Evolutionary conservation across 257 asterid genomes (phyloP), one percentile per base, ranked within the genome.

Genomic region (Solanum stenotomum): DNA sequence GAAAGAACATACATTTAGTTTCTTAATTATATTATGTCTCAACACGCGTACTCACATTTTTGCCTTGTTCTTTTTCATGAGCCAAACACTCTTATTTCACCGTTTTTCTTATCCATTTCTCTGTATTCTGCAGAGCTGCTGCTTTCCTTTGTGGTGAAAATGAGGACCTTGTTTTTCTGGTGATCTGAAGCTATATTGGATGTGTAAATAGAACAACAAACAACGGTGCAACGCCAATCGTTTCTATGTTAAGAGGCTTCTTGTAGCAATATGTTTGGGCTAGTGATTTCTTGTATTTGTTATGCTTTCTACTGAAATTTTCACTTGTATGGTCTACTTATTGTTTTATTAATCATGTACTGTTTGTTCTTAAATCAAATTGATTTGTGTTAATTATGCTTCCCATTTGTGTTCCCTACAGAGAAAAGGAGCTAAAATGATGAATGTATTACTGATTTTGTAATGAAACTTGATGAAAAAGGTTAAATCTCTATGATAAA

Each of bases 101-200:
- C 3, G 6, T 27, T 59, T 11, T 16, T 35, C 71, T 15, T 2
- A 34, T 42, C 37, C n/a, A 18, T 4, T 82, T 38, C 16, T 27
- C 22, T 82, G 71, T 82, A 82, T 82, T 82, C 44, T 81, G 63
- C 86, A 89, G 91, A 56, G 46, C 20, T 82, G 91, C 67, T 89
- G 91, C 91, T 89, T 59, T 63, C 91, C 89, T 15, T 86, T 82
- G 46, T 86, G 89, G 86, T 89, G 44, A 82, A 82, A 46, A 18
- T 29, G 70, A 82, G 10, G 70, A 27, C 20, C 40, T 25, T 8
- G 33, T 59, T 35, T 87, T 42, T 44, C 72, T 76, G 11, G 88
- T 33, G 89, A 63, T 76, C 49, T 76, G 42, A 56, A 87, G 65
- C 65, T 84, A 52, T 42, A 38, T 8, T 67, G 67, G 77, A 56